Percentiles rank a stretch among this genome's conserved stretches.
Conservation (phyloP, 1,284 basidiomycete species). For the Cyathus olla region DNA sequence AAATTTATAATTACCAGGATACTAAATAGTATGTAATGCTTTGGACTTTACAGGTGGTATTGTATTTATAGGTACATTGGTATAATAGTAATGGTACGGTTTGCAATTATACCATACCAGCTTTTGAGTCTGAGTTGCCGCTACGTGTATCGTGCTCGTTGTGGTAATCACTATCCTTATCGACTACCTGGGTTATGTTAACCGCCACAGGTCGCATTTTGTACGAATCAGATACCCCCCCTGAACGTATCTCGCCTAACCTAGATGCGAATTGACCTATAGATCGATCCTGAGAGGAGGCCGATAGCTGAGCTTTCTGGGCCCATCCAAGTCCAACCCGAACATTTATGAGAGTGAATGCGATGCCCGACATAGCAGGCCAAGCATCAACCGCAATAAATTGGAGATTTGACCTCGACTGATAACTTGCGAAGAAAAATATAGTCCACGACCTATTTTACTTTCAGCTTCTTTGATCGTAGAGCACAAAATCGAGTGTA, state of each 20-base stretch:
- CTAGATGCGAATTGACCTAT: not conserved
- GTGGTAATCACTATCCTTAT: not conserved
- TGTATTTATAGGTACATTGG: too few species aligned
- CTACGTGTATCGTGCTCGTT: too few species aligned
- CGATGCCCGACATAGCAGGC: conserved; percentile 1
- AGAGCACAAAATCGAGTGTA: not conserved
- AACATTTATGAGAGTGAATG: not conserved
- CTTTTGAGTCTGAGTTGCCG: too few species aligned
- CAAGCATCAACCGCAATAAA: not conserved
- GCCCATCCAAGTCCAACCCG: conserved; percentile 2
- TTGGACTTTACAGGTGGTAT: too few species aligned
- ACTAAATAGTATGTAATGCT: too few species aligned
- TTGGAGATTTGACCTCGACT: not conserved
- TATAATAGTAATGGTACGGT: too few species aligned
- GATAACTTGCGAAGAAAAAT: not conserved
- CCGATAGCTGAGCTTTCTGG: not conserved
- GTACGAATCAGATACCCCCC: not conserved
- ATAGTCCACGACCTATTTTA: not conserved
- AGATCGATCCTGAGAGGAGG: not conserved
- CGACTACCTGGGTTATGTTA: not conserved
- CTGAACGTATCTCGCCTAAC: not conserved
- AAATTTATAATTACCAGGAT: too few species aligned
- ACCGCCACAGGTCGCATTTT: not conserved
- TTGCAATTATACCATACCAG: too few species aligned
- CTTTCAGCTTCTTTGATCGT: not conserved